These are phyloP conservation scores for Penicillium tannophilum DNA, from an alignment of 495 filamentous ascomycete species.

Conservation along the genomic window DNA sequence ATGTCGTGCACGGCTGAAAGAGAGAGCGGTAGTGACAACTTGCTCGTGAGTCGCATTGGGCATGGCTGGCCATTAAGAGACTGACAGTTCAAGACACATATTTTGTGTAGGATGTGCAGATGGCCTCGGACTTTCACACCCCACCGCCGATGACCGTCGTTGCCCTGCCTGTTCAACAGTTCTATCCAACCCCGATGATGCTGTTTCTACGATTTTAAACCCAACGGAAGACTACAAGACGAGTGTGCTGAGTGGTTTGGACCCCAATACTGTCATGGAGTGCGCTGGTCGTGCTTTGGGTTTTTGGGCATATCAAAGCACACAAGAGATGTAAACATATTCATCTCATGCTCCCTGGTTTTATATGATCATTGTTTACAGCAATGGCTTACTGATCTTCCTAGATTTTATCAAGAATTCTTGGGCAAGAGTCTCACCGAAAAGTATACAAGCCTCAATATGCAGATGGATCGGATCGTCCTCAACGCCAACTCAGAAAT, in stretches of 20 bases:
- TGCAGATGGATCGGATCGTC: constrained; percentile 78
- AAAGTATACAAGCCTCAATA: constrained; percentile 68
- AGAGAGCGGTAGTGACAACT: constrained; percentile 84
- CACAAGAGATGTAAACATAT: constrained; percentile 76
- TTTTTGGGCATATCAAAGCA: constrained; percentile 92
- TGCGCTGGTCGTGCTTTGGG: constrained; percentile 80
- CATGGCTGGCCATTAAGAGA: not conserved
- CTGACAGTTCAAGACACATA: constrained; percentile 65
- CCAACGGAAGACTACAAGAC: constrained; percentile 95
- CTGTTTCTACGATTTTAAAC: constrained; percentile 71
- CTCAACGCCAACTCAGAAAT: constrained; percentile 83
- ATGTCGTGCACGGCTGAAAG: constrained; percentile 71
- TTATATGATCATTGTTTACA: not conserved
- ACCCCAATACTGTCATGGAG: constrained; percentile 85
- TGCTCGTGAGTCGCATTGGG: constrained; percentile 64
- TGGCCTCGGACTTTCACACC: constrained; percentile 62
- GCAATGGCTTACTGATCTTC: constrained; percentile 18
- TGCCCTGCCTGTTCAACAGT: constrained; percentile 84
- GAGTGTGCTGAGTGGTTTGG: constrained; percentile 81
- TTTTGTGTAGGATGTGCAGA: constrained; percentile 82
- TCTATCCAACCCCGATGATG: constrained; percentile 76
- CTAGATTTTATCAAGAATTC: constrained; percentile 80
- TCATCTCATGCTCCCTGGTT: not conserved
- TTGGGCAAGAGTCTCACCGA: constrained; percentile 72
- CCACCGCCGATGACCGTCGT: constrained; percentile 53